Evolutionary conservation across 2,329 filamentous ascomycete species (phyloP), one percentile per base, ranked within the genome.

Genomic region (Penicillium sp.): DNA sequence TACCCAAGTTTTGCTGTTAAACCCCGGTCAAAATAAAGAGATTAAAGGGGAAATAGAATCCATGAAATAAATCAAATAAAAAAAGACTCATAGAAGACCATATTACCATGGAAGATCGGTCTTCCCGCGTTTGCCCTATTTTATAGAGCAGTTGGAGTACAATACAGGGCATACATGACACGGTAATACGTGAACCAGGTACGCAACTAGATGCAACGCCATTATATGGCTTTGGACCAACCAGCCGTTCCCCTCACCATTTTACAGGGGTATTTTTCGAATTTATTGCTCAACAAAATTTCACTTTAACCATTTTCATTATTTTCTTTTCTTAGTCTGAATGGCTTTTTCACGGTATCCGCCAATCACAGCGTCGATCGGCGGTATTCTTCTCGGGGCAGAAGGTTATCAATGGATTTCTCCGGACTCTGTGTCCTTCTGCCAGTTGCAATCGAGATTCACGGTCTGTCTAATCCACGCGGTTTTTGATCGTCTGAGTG

Each of bases 141-240:
- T 19, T 39, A 39, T 39, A 39, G 16, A 19, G n/a, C 16, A 26
- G 19, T 52, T 14, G 9, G 4, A 33, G 46, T 50, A 16, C 48
- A 5, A 33, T 19, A 39, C 16, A 35, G 26, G 26, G 31, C 16
- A 39, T 37, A 39, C 31, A 16, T 33, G 16, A 45, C 51, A 21
- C 45, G 11, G 64, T 64, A 64, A 64, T 63, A 64, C 63, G 8
- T 48, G 43, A 60, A 62, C 57, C 41, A 47, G 50, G 48, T 50
- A 47, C 52, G 56, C 58, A 61, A 63, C 53, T 47, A 64, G 58
- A 64, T 65, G 62, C 63, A 66, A 63, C 68, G 55, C 61, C 55
- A 43, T 71, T 71, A 66, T 71, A 62, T 50, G 55, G 33, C 49
- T 16, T 14, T 27, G 44, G 56, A 59, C 71, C 71, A 74, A 72